A percentile compares a stretch with the other conserved stretches of the same genome.
These are phyloP conservation scores for Hygrophoropsis aurantiaca DNA, from an alignment of 768 basidiomycete species.

Conservation along the genomic window DNA sequence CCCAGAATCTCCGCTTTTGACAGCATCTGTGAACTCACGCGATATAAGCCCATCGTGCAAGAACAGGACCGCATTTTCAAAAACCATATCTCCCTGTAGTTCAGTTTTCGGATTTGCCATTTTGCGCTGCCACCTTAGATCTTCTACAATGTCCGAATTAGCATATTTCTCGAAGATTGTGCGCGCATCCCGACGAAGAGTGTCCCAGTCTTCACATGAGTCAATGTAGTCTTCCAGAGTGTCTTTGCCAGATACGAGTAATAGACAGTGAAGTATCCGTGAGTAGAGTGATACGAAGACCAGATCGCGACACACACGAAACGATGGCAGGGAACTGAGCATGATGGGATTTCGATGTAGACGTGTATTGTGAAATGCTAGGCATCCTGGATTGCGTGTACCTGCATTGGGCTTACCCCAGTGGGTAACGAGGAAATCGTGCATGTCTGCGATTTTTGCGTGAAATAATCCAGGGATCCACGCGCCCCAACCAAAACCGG, in stretches of 20 bases:
- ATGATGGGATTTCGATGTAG: conserved; percentile 19
- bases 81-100: conserved; percentile 16
- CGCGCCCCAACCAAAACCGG: conserved; percentile 7
- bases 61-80: conserved; percentile 27
- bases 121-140: not conserved
- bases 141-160: not conserved
- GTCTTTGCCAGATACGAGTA: conserved; percentile 11
- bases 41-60: conserved; percentile 25
- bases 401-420: conserved; percentile 13
- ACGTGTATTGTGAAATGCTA: too few species aligned
- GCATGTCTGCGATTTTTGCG: conserved; percentile 13
- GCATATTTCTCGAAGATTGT: conserved; percentile 6
- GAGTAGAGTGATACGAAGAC: conserved; percentile 30
- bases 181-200: not conserved
- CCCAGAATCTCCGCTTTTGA: conserved; percentile 30
- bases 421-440: conserved; percentile 16
- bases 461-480: conserved; percentile 18
- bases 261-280: conserved; percentile 24
- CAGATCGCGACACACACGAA: conserved; percentile 27
- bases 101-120: not conserved
- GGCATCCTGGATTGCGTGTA: conserved; percentile 8
- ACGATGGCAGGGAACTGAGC: conserved; percentile 22
- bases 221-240: conserved; percentile 8
- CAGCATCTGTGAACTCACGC: conserved; percentile 25
- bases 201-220: not conserved